These are phyloP conservation scores for Arthrobotrys sphaeroides DNA, from an alignment of 2,329 filamentous ascomycete genomes.

Conservation along the genomic window DNA sequence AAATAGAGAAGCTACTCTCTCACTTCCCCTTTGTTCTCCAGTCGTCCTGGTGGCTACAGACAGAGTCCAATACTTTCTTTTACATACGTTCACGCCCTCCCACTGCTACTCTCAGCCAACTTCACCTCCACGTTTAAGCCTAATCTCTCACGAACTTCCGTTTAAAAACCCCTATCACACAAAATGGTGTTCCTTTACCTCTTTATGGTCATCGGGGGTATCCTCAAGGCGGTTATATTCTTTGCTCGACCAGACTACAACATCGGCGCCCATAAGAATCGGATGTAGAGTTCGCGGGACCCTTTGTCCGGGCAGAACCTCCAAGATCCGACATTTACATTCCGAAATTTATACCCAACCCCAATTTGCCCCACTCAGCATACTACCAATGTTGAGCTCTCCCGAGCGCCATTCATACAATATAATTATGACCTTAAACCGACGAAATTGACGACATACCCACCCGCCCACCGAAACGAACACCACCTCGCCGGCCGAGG, in stretches of 20 bases:
- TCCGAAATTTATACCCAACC: too few relatives aligned
- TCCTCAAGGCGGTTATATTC: background rate
- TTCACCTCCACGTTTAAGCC: too few relatives aligned
- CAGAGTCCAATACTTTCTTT: background rate
- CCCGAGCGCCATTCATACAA: too few relatives aligned
- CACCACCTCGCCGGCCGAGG: too few relatives aligned
- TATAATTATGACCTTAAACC: too few relatives aligned
- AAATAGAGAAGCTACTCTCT: background rate
- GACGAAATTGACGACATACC: too few relatives aligned
- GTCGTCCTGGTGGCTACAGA: slow-evolving; percentile 2
- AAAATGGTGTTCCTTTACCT: slow-evolving; percentile 6
- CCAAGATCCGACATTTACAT: too few relatives aligned
- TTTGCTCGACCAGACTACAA: background rate
- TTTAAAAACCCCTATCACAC: background rate
- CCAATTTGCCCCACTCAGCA: too few relatives aligned
- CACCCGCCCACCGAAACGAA: too few relatives aligned
- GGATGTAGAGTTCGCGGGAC: background rate
- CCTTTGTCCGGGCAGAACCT: background rate
- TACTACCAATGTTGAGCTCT: too few relatives aligned
- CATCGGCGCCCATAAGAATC: background rate
- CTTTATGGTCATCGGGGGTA: slow-evolving; percentile 10
- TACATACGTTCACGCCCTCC: background rate
- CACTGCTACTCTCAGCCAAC: too few relatives aligned
- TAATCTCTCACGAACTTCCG: background rate
- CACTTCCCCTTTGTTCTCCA: background rate